Base-by-base conservation (phyloP, 2,329 filamentous ascomycete species). In the Lizonia empirigonia region DNA sequence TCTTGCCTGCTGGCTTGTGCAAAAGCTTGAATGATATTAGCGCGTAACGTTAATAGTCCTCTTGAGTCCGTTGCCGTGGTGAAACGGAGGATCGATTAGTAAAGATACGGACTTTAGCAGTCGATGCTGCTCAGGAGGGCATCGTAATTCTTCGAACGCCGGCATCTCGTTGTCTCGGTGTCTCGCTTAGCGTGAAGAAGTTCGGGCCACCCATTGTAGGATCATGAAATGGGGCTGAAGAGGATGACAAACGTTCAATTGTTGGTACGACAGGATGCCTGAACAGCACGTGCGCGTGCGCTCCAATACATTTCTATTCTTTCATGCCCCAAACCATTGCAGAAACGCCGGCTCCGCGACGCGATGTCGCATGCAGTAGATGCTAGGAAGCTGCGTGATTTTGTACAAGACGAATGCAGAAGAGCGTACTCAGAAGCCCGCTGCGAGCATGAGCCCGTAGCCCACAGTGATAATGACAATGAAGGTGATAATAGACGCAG, bases 381-480 rank as follows among this genome's bases (percentile, higher is more conserved):
- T 29, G 23, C 9, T 29, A 19, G 30, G n/a, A 53, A 27, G 16
- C 32, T 53, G 39, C 44, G 44, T 16, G 13, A 22, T n/a, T 35
- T 48, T 44, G 19, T 41, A 51, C 41, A 46, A 13, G 16, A 13
- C 27, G 23, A 7, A 26, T 32, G 49, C 34, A 38, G 5, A 15
- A n/a, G 7, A 23, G 23, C 20, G 10, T 10, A 20, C 36, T 54
- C 77, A 88, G 42, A 91, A 79, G 1, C 86, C 86, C 9, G 83
- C 86, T 40, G 91, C 79, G 58, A 87, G 80, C 91, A 97, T 97
- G 58, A 95, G 80, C 2, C 87, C 91, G 74, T 97, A 99, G 0
- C 94, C 95, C 33, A 99, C 77, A 0, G 91, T 93, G 22, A 97
- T 82, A 33, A 97, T 87, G 8, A 99, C 89, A 0, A 81, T 73